Conservation (phyloP, 1,284 basidiomycete genomes). For the Coniferiporia weirii region DNA sequence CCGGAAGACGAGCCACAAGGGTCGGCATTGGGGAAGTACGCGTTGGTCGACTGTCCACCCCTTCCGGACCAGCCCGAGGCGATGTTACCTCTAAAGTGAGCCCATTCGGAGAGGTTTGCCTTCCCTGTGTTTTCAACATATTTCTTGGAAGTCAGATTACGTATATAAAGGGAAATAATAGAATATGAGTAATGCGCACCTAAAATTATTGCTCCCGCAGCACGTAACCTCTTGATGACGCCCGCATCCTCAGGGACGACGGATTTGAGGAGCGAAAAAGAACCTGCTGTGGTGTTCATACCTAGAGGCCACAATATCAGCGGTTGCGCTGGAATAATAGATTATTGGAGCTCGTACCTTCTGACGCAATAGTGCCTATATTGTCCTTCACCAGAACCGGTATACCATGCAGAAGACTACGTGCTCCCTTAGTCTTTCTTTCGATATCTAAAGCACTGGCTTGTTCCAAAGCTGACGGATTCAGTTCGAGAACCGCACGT, state of each 20-base stretch:
- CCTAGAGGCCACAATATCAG: background rate
- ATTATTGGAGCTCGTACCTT: slow-evolving; percentile 33
- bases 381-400: slow-evolving; percentile 65
- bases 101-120: slow-evolving; percentile 59
- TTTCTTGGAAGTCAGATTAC: background rate
- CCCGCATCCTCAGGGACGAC: slow-evolving; percentile 38
- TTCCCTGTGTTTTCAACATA: slow-evolving; percentile 37
- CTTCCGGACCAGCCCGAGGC: slow-evolving; percentile 63
- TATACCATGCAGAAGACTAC: slow-evolving; percentile 63
- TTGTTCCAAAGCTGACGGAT: slow-evolving; percentile 51
- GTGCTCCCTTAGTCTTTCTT: slow-evolving; percentile 38
- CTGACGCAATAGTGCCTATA: slow-evolving; percentile 45
- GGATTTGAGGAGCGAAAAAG: slow-evolving; percentile 36
- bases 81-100: slow-evolving; percentile 50
- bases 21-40: slow-evolving; percentile 56
- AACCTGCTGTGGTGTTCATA: slow-evolving; percentile 48
- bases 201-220: slow-evolving; percentile 41
- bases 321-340: background rate
- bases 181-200: slow-evolving; percentile 20
- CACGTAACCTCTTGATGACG: slow-evolving; percentile 33
- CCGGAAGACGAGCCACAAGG: slow-evolving; percentile 66
- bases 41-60: slow-evolving; percentile 56
- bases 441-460: slow-evolving; percentile 53
- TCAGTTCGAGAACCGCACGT: slow-evolving; percentile 59
- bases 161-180: background rate